Base-by-base conservation (phyloP, 176 grass and related monocot genomes). In the Oryza glumipatula region DNA sequence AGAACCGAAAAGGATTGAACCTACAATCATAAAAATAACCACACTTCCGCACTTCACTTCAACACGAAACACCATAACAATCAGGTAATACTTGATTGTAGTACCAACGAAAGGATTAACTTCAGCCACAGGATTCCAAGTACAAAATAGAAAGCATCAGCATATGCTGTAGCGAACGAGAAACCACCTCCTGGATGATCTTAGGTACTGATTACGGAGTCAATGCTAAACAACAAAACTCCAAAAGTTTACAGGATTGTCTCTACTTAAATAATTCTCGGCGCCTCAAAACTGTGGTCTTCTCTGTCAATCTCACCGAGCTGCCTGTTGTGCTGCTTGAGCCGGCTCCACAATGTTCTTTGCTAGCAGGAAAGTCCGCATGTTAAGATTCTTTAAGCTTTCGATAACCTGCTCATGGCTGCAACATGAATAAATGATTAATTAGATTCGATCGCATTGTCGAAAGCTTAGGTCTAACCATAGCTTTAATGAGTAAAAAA, bases 321-420 rank as follows among this genome's bases (percentile, higher is more conserved):
- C 11, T 65, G 89, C 88, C 83, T 93, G 84, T 56, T 93, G 88
- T 65, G 92, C 89, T 36, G 89, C 90, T 90, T 94, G 96, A 24
- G 91, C 88, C 52, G 91, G 91, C 73, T 98, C 96, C 67, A 98
- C 88, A 11, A 95, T 90, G 68, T 90, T 95, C 88, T 98, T 98
- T 47, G 93, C 96, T n/a, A 98, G 74, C 87, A 98, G 56, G 68
- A 89, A 94, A 4, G 96, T 98, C 58, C 96, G 85, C 80, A 76
- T 89, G 38, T 92, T 95, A 26, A 98, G 92, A 69, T 87, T 91
- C 89, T 98, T 98, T 74, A 98, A 84, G 86, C 74, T 90, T 74
- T 95, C 96, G 21, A 95, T 91, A 16, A 98, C 79, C 82, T 95
- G 91, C 71, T 95, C 96, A 67, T 98, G 93, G 51, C 95, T 98